Evolutionary conservation across 768 basidiomycete genomes (phyloP).

Genomic region (Pleurotus eryngii): DNA sequence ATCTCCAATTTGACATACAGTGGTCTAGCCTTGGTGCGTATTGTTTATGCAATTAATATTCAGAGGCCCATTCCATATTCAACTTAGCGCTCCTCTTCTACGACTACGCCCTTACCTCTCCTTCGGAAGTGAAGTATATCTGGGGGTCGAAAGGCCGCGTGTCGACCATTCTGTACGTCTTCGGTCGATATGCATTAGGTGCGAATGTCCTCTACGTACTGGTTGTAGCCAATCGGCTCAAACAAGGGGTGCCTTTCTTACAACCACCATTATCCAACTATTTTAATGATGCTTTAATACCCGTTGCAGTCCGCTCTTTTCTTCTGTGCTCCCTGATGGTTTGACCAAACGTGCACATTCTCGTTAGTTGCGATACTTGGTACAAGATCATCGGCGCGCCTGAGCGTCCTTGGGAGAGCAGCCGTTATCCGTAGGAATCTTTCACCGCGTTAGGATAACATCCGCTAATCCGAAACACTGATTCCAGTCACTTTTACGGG

Average conservation of each 20-base stretch:
- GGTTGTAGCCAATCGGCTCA: constrained; percentile 17
- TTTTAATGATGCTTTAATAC: background rate
- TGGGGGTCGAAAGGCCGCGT: constrained; percentile 23
- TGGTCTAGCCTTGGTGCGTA: constrained; percentile 18
- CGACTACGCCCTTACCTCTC: constrained; percentile 29
- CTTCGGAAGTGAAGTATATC: constrained; percentile 27
- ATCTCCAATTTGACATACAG: constrained; percentile 18
- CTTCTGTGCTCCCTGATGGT: too few species aligned
- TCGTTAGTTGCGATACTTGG: constrained; percentile 22
- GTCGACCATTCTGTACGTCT: constrained; percentile 27
- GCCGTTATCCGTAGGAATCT: constrained; percentile 21
- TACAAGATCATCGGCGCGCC: constrained; percentile 23
- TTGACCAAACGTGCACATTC: background rate
- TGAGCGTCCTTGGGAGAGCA: constrained; percentile 27
- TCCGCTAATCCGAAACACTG: background rate
- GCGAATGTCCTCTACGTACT: constrained; percentile 30
- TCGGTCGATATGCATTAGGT: constrained; percentile 30
- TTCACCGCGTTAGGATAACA: background rate
- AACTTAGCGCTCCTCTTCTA: constrained; percentile 25
- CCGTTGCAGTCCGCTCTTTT: background rate
- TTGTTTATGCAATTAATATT: background rate
- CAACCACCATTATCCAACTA: background rate
- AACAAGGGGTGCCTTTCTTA: constrained; percentile 13
- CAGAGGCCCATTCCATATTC: background rate
- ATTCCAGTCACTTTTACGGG: constrained; percentile 3